phyloP scores from a whole-genome alignment of 805 yeast species.

The Tetrapisispora nanseiensis region DNA sequence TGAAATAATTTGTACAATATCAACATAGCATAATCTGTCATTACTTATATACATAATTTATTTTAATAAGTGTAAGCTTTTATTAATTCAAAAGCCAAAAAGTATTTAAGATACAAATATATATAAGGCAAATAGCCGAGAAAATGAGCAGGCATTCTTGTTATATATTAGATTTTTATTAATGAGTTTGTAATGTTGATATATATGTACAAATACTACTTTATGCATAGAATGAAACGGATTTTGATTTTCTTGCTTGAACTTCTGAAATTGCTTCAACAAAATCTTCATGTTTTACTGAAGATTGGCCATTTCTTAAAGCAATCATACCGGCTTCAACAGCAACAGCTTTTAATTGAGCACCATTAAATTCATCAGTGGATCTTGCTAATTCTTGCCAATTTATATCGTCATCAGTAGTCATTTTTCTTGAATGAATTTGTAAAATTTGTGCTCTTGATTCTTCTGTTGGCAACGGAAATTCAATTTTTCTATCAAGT shows the following conservation, averaged over 20 bases:
- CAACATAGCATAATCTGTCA: background rate
- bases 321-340: conserved; percentile 99
- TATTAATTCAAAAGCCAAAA: too few relatives aligned
- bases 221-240: conserved; percentile 92
- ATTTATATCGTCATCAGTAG: conserved; percentile 81
- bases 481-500: conserved; percentile 94
- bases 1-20: background rate
- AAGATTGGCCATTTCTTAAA: conserved; percentile 82
- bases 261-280: conserved; percentile 98
- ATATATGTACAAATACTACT: conserved; percentile 2
- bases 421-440: conserved; percentile 95
- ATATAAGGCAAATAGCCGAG: too few relatives aligned
- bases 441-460: conserved; percentile 94
- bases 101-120: too few relatives aligned
- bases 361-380: conserved; percentile 98
- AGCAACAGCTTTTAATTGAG: conserved; percentile 96
- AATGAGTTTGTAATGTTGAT: conserved; percentile 2
- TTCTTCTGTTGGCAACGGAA: conserved; percentile 95
- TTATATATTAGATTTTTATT: background rate
- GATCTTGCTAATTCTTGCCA: conserved; percentile 98
- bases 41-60: too few relatives aligned
- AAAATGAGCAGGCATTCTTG: too few relatives aligned
- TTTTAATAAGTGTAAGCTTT: too few relatives aligned
- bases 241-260: conserved; percentile 91
- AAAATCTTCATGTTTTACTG: conserved; percentile 92